These are phyloP conservation scores for Aspergillus sp. DNA, from an alignment of 2,329 filamentous ascomycete genomes.

Conservation along the genomic window DNA sequence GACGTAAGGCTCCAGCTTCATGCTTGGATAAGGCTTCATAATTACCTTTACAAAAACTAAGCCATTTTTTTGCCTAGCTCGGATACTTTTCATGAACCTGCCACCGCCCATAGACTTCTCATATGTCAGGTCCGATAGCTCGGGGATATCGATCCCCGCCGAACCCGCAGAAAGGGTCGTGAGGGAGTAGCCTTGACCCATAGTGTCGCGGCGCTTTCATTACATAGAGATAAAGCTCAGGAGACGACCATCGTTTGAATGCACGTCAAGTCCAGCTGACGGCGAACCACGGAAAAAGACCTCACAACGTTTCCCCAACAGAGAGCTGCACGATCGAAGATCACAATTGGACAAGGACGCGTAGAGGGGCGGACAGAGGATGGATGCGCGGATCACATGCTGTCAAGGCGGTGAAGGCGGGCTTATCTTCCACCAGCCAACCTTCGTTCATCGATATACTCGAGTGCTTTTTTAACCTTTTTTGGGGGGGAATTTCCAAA, in stretches of 20 bases:
- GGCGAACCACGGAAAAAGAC: background rate
- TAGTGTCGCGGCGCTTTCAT: constrained; percentile 48
- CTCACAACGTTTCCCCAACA: background rate
- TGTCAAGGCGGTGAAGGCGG: constrained; percentile 8
- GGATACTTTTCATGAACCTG: constrained; percentile 94
- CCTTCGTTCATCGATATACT: background rate
- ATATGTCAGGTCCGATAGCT: constrained; percentile 86
- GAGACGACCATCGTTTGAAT: background rate
- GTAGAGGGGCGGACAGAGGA: background rate
- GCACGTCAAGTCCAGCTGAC: background rate
- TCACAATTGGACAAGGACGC: constrained; percentile 1
- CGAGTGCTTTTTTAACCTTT: background rate
- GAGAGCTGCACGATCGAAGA: background rate
- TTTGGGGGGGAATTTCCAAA: background rate
- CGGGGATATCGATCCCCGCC: constrained; percentile 89
- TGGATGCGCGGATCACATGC: constrained; percentile 7
- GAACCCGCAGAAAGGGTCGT: constrained; percentile 88
- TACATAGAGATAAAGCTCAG: constrained; percentile 16
- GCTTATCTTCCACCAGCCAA: background rate
- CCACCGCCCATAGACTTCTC: constrained; percentile 90
- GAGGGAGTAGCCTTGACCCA: constrained; percentile 97
- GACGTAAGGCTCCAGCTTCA: constrained; percentile 78
- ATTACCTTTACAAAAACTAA: constrained; percentile 92
- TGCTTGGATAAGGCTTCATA: constrained; percentile 83
- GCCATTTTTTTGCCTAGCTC: constrained; percentile 85